phyloP scores from a whole-genome alignment of 495 filamentous ascomycete genomes.

The Filosporella fistucella region DNA sequence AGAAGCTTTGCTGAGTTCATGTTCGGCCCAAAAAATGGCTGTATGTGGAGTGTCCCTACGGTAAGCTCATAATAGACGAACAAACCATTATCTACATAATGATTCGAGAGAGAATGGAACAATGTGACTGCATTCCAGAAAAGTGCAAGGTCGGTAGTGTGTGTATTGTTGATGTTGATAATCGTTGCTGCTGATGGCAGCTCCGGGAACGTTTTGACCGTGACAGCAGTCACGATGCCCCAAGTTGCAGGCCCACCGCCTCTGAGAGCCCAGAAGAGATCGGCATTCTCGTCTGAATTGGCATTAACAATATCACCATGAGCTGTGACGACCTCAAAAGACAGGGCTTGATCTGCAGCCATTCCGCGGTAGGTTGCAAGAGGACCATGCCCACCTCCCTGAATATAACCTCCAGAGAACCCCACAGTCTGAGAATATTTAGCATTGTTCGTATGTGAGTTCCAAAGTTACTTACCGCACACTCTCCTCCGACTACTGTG shows the following conservation, averaged over 20 bases:
- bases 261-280: slow-evolving; percentile 62
- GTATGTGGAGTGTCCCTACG: slow-evolving; percentile 40
- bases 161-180: neutral
- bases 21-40: too few relatives aligned
- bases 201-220: neutral
- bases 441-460: too few relatives aligned
- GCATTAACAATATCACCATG: slow-evolving; percentile 44
- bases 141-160: neutral
- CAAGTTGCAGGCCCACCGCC: slow-evolving; percentile 33
- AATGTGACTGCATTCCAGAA: neutral
- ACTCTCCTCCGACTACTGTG: slow-evolving; percentile 51
- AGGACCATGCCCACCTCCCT: slow-evolving; percentile 54
- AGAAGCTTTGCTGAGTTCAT: slow-evolving; percentile 28
- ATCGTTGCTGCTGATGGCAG: neutral
- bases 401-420: slow-evolving; percentile 47
- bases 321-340: slow-evolving; percentile 54
- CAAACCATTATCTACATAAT: slow-evolving; percentile 44
- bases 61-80: slow-evolving; percentile 47
- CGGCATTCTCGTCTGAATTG: slow-evolving; percentile 46
- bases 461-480: too few relatives aligned
- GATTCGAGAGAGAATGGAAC: too few relatives aligned
- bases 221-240: neutral
- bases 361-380: slow-evolving; percentile 50
- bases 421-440: too few relatives aligned
- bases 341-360: slow-evolving; percentile 54